phyloP scores from a whole-genome alignment of 768 basidiomycete species.

The Mycena vitilis region DNA sequence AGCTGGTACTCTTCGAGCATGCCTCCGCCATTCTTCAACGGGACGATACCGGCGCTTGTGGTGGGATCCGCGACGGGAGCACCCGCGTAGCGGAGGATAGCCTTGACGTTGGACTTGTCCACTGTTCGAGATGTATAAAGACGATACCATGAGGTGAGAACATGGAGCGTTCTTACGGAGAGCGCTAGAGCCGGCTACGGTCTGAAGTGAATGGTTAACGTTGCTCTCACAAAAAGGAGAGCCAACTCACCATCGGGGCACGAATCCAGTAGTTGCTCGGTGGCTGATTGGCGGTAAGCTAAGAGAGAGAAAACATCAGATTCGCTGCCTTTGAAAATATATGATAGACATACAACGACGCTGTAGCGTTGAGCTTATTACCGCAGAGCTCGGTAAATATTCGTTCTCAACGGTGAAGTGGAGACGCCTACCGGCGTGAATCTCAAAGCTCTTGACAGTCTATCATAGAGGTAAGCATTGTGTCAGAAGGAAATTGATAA shows the following conservation, averaged over 20 bases:
- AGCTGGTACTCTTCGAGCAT: conserved; percentile 33
- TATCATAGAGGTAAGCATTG: not conserved
- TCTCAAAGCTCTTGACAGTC: conserved; percentile 46
- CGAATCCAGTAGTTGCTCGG: conserved; percentile 56
- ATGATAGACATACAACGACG: conserved; percentile 13
- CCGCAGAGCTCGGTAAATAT: conserved; percentile 29
- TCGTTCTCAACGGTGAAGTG: conserved; percentile 21
- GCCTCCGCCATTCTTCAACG: not conserved
- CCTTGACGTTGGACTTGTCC: conserved; percentile 48
- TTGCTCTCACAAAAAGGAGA: not conserved
- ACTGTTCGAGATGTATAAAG: conserved; percentile 33
- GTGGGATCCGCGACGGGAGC: conserved; percentile 51
- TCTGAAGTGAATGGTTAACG: not conserved
- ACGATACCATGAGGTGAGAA: no score
- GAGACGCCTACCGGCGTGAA: conserved; percentile 46
- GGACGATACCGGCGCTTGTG: conserved; percentile 4
- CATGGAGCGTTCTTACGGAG: not conserved
- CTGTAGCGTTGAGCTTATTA: conserved; percentile 25
- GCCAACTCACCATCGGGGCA: conserved; percentile 43
- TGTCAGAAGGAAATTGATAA: not conserved
- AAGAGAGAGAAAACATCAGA: not conserved
- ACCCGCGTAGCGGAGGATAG: conserved; percentile 56
- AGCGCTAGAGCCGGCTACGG: conserved; percentile 2
- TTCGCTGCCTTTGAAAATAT: no score
- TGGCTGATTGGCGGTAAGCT: conserved; percentile 46